Percentiles rank a stretch among this genome's conserved stretches.
These are phyloP conservation scores for Royoungia palumana DNA, from an alignment of 768 basidiomycete species.

Conservation along the genomic window DNA sequence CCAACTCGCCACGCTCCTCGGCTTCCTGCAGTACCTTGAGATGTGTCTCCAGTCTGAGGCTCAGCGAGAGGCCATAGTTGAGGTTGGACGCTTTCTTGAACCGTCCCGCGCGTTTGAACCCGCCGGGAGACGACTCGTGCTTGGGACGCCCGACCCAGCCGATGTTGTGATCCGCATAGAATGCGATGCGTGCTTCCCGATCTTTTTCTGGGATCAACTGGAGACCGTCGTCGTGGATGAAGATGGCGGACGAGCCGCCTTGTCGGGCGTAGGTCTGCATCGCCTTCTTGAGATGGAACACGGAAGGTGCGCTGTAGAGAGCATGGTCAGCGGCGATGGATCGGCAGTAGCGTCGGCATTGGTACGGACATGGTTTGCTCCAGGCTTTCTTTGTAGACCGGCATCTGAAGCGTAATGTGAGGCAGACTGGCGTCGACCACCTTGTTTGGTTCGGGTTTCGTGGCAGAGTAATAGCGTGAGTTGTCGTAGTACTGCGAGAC, in stretches of 20 bases:
- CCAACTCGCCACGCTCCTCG: constrained; percentile 40
- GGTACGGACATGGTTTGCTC: constrained; percentile 73
- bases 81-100: constrained; percentile 96
- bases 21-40: constrained; percentile 39
- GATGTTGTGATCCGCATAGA: constrained; percentile 56
- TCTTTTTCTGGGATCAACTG: constrained; percentile 47
- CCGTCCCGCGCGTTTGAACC: constrained; percentile 55
- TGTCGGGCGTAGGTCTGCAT: constrained; percentile 66
- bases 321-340: background rate
- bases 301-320: constrained; percentile 54
- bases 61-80: constrained; percentile 66
- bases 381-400: constrained; percentile 85
- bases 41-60: constrained; percentile 32
- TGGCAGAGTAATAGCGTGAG: constrained; percentile 77
- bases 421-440: constrained; percentile 64
- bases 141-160: constrained; percentile 59
- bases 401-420: constrained; percentile 78
- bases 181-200: constrained; percentile 45
- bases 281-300: constrained; percentile 60
- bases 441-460: constrained; percentile 56
- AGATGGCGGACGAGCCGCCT: constrained; percentile 55
- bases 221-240: constrained; percentile 63
- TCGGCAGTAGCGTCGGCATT: too few species aligned
- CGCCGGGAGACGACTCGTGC: constrained; percentile 29
- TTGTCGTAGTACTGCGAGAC: constrained; percentile 85